Percentiles rank a stretch among this genome's conserved stretches.
Conservation (phyloP, 2,329 filamentous ascomycete genomes). For the Claviceps fusiformis region DNA sequence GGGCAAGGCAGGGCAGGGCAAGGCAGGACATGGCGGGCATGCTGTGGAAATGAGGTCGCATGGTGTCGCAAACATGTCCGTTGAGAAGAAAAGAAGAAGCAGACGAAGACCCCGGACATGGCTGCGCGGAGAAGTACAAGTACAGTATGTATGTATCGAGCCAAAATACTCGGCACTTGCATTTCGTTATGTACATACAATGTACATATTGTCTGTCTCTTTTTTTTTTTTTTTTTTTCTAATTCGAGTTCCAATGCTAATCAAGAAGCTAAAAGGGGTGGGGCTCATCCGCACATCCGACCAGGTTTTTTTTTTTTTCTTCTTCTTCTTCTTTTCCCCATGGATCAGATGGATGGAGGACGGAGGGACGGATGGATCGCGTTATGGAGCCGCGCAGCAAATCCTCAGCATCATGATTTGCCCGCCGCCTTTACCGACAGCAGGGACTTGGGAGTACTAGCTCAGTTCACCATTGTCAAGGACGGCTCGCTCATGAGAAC, state of each 20-base stretch:
- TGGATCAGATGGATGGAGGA: background rate
- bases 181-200: background rate
- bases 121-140: background rate
- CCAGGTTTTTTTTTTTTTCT: background rate
- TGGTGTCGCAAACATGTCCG: conserved; percentile 2
- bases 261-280: background rate
- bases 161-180: background rate
- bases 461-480: background rate
- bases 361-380: background rate
- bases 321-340: background rate
- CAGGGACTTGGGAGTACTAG: background rate
- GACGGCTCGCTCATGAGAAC: background rate
- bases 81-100: background rate
- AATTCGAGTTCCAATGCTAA: background rate
- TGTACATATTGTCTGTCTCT: background rate
- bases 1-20: background rate
- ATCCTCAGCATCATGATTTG: background rate
- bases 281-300: background rate
- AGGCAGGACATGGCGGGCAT: background rate
- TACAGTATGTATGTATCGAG: background rate
- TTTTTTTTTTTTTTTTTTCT: background rate
- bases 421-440: background rate
- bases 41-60: background rate
- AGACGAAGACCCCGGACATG: background rate
- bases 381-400: background rate